Base-by-base conservation (phyloP, 768 basidiomycete genomes). In the Mrakia frigida region DNA sequence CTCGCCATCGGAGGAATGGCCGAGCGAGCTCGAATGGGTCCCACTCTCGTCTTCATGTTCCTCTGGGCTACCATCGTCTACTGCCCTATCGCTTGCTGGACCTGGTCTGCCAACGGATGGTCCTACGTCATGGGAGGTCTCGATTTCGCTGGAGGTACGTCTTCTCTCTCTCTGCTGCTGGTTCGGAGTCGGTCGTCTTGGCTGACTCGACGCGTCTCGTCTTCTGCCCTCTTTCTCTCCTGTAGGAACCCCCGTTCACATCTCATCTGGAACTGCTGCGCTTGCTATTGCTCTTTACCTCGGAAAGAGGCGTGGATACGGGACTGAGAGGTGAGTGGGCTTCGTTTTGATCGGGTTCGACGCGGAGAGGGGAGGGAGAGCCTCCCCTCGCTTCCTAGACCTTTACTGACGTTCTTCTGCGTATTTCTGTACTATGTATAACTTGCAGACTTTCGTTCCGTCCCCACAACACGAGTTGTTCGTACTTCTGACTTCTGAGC, bases 241-340 rank as follows among this genome's bases (percentile, higher is more conserved):
- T 13, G 25, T 28, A 56, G 65, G 65, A 68, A 60, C 74, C 11
- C 74, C 74, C 41, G 94, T 99, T 78, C 95, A 99, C 82, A 98
- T 99, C 79, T 91, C 91, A 25, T 95, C 93, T n/a, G 96, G 96
- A 69, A 90, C 90, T 0, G 94, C 93, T 2, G 94, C 92, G 1
- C 88, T 98, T 60, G 95, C 80, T 93, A 89, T 78, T 83, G 88
- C 77, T 13, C 33, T 69, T 80, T 98, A 91, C 83, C 90, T 99
- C 46, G 95, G 96, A 63, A 93, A 91, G 81, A 90, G 95, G 70
- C 86, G 91, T 41, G 95, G 94, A 0, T 98, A 93, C 79, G 95
- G 94, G 23, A 96, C 94, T 3, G 91, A 93, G 81, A 87, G 75
- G 56, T 73, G 41, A 37, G 50, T 43, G 23, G 25, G 23, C 25